Evolutionary conservation across 345 rosid species (phyloP), one percentile per base, ranked within the genome.

Genomic region (Mercurialis annua): DNA sequence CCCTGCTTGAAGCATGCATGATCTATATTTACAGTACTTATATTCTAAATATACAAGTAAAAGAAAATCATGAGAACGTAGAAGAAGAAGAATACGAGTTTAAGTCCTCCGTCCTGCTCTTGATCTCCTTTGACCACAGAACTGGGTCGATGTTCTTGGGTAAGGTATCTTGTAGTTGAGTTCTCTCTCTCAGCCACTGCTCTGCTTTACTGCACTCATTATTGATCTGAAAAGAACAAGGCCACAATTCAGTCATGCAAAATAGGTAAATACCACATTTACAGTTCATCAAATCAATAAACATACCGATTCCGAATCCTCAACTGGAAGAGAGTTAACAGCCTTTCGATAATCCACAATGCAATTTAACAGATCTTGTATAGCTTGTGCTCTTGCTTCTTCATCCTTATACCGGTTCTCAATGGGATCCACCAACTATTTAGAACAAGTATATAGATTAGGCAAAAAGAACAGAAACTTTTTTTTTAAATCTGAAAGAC

Each of bases 121-220:
- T 85, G 79, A 89, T 85, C 67, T 87, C 92, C 72, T 78, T 68
- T 36, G 92, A 78, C 79, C 79, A 86, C 68, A 89, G 33, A 72
- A 80, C 64, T 1, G 88, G 88, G 68, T 80, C 79, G 33, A 73
- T 73, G 57, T 84, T 81, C 78, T 78, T 83, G 1, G 92, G 79
- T 62, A 81, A 72, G 26, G 78, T 69, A 34, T 80, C 86, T 57
- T 82, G 96, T 59, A 78, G 80, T 46, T 64, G 63, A 58, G 69
- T 74, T 82, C 78, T 84, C 74, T 84, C 89, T 26, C 78, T 80
- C 38, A 90, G 77, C 96, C 96, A 90, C 61, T 71, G 73, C 86
- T 85, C 91, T 1, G 77, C 88, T 79, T 84, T 85, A 60, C 76
- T 63, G 74, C 96, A 90, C 64, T 87, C 92, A 18, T 83, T 73